Evolutionary conservation across 176 grass and related monocot genomes (phyloP).

Genomic region (Carex parvula): DNA sequence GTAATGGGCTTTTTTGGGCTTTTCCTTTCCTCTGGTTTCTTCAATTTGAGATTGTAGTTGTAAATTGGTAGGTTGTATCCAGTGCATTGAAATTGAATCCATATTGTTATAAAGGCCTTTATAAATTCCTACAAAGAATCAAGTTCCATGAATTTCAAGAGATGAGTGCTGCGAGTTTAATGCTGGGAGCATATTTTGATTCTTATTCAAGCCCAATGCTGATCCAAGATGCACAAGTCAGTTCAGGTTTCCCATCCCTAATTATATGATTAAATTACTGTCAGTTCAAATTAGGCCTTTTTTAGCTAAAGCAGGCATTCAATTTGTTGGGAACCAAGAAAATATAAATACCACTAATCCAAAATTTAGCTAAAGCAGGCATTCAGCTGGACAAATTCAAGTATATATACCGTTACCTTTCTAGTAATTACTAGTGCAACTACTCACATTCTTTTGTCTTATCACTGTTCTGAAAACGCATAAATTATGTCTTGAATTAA

Average conservation of each 20-base stretch:
- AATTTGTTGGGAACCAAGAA: too few relatives aligned
- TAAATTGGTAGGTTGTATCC: slow-evolving; percentile 1
- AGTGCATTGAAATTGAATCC: background rate
- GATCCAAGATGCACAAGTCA: background rate
- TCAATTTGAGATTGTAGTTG: slow-evolving; percentile 18
- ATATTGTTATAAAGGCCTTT: background rate
- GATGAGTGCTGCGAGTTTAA: background rate
- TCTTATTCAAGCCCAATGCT: background rate
- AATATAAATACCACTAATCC: too few relatives aligned
- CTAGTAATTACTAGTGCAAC: too few relatives aligned
- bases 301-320: too few relatives aligned
- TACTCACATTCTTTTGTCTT: too few relatives aligned
- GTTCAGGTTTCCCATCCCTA: too few relatives aligned
- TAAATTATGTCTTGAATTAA: too few relatives aligned
- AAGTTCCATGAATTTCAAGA: background rate
- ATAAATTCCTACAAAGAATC: background rate
- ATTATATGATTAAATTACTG: background rate
- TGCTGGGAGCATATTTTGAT: background rate
- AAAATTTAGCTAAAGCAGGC: too few relatives aligned
- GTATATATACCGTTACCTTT: too few relatives aligned
- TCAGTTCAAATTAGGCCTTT: too few relatives aligned
- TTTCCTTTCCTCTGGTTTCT: background rate
- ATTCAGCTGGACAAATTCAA: too few relatives aligned
- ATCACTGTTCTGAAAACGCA: too few relatives aligned
- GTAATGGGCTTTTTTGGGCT: background rate